Percentiles rank a stretch among this genome's conserved stretches.
Conservation (phyloP, 2,329 filamentous ascomycete species). For the Sarocladium oryzae region DNA sequence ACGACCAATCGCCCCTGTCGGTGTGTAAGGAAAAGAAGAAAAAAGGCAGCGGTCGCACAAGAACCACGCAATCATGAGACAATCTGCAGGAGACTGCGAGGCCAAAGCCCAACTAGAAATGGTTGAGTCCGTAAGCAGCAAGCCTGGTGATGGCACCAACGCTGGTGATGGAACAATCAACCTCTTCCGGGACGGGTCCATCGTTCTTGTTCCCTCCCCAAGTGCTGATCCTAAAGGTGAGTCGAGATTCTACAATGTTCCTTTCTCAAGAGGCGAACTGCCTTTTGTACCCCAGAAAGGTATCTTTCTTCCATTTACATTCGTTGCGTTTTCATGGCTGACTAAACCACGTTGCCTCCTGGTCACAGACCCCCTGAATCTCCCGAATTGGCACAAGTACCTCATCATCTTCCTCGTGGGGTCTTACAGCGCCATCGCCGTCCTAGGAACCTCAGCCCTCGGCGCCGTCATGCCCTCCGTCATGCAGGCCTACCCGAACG, state of each 20-base stretch:
- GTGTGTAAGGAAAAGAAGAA: too few relatives aligned
- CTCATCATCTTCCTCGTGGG: conserved; percentile 16
- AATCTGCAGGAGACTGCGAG: neutral
- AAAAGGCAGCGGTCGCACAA: too few relatives aligned
- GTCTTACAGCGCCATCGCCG: conserved; percentile 15
- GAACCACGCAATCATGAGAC: neutral
- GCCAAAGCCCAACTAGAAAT: neutral
- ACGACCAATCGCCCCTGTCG: too few relatives aligned
- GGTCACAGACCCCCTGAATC: conserved; percentile 21
- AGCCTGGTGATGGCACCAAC: neutral
- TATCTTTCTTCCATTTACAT: too few relatives aligned
- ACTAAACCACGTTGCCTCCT: too few relatives aligned
- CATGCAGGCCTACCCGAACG: conserved; percentile 15
- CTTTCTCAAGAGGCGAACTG: too few relatives aligned
- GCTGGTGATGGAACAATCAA: conserved; percentile 8
- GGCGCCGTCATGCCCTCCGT: conserved; percentile 12
- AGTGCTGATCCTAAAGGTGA: conserved; percentile 17
- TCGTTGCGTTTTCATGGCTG: neutral
- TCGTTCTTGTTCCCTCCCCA: conserved; percentile 18
- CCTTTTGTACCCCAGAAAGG: too few relatives aligned
- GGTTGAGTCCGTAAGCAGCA: neutral
- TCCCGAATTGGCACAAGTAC: conserved; percentile 20
- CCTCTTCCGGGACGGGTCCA: conserved; percentile 8
- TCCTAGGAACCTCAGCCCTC: conserved; percentile 9
- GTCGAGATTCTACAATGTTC: too few relatives aligned